Evolutionary conservation across 495 filamentous ascomycete genomes (phyloP).

Genomic region (Jackrogersella minutella): DNA sequence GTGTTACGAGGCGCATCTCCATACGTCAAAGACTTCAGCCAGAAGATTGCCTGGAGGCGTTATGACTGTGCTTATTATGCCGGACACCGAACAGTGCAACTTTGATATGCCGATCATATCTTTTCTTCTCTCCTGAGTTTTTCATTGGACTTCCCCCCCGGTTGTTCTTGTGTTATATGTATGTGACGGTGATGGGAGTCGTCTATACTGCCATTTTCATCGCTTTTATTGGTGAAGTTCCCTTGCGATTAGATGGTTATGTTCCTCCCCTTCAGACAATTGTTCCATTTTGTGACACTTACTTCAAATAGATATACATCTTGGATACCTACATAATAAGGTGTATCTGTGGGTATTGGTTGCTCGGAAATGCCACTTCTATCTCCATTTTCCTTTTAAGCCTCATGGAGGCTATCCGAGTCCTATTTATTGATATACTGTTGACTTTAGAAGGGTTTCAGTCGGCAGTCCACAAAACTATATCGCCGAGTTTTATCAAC

Average conservation of each 20-base stretch:
- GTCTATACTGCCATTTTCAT: not conserved
- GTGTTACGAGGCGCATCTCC: not conserved
- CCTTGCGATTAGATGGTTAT: too few species aligned
- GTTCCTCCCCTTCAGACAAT: not conserved
- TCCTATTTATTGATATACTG: conserved; percentile 3
- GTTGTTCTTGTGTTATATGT: not conserved
- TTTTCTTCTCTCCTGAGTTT: too few species aligned
- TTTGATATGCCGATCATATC: too few species aligned
- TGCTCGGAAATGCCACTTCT: not conserved
- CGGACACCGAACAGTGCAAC: not conserved
- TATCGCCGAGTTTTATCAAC: not conserved
- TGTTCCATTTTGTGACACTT: conserved; percentile 14
- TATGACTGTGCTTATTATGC: not conserved
- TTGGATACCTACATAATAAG: not conserved
- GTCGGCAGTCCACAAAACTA: not conserved
- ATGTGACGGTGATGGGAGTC: not conserved
- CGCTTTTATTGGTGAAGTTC: too few species aligned
- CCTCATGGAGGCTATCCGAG: not conserved
- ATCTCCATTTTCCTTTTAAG: not conserved
- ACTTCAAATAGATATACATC: conserved; percentile 4
- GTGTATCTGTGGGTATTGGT: not conserved
- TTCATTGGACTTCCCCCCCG: too few species aligned
- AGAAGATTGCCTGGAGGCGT: not conserved
- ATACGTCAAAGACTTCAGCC: not conserved
- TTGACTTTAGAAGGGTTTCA: not conserved